phyloP scores from a whole-genome alignment of 345 rosid genomes.

The Aquilaria yunnanensis region DNA sequence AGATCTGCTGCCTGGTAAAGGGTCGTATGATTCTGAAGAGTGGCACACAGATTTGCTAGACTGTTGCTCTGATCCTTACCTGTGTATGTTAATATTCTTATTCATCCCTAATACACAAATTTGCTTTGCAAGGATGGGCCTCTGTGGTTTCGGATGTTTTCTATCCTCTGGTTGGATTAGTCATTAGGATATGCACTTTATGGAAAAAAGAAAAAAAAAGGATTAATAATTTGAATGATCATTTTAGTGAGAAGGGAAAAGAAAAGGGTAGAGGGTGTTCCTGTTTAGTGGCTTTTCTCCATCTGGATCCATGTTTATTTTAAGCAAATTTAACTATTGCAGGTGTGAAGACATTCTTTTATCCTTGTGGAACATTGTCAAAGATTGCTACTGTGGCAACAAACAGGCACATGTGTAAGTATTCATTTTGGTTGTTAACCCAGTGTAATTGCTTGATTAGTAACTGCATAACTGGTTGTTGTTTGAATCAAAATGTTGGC shows the following conservation, averaged over 20 bases:
- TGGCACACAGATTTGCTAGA: constrained; percentile 96
- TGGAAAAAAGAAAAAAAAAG: too few species aligned
- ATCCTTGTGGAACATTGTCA: constrained; percentile 87
- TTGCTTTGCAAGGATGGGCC: too few species aligned
- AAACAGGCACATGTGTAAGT: constrained; percentile 84
- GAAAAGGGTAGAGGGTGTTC: too few species aligned
- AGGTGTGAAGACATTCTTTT: constrained; percentile 85
- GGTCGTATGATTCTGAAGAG: constrained; percentile 37
- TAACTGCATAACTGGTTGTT: too few species aligned
- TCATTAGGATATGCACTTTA: too few species aligned
- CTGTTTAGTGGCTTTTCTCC: not conserved
- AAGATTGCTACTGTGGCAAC: constrained; percentile 82
- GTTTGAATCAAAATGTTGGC: too few species aligned
- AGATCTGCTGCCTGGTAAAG: constrained; percentile 58
- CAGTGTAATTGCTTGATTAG: too few species aligned
- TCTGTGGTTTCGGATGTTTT: too few species aligned
- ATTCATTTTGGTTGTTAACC: not conserved
- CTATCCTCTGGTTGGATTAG: too few species aligned
- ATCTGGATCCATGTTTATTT: not conserved
- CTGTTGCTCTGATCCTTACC: constrained; percentile 88
- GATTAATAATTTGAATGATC: too few species aligned
- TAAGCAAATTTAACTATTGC: constrained; percentile 17
- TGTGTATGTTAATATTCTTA: constrained; percentile 49
- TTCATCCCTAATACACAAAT: too few species aligned
- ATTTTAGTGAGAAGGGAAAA: too few species aligned